Percentiles rank a stretch among this genome's conserved stretches.
Evolutionary conservation across 2,329 filamentous ascomycete species (phyloP).

Genomic region (Colletotrichum agaves): DNA sequence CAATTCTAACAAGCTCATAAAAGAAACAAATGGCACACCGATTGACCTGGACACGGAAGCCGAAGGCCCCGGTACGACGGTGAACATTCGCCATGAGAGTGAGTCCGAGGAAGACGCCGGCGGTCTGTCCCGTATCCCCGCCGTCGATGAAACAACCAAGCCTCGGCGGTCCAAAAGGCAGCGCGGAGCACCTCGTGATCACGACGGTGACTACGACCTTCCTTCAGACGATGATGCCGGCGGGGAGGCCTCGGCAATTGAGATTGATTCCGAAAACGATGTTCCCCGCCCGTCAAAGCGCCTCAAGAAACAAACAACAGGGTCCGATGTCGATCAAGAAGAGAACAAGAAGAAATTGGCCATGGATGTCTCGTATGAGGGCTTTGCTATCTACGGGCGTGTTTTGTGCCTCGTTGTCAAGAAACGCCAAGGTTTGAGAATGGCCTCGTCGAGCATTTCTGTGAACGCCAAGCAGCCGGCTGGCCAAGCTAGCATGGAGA

Average conservation of each 20-base stretch:
- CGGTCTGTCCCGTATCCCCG: conserved; percentile 67
- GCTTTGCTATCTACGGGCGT: conserved; percentile 94
- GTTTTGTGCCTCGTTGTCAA: conserved; percentile 91
- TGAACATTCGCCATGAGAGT: conserved; percentile 66
- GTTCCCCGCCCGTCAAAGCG: conserved; percentile 57
- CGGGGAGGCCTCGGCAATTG: conserved; percentile 47
- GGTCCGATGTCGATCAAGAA: conserved; percentile 45
- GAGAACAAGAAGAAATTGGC: conserved; percentile 91
- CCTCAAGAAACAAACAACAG: conserved; percentile 50
- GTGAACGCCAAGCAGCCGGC: conserved; percentile 57
- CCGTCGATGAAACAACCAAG: conserved; percentile 42
- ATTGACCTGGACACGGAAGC: conserved; percentile 59
- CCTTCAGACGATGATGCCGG: conserved; percentile 44
- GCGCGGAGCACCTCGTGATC: conserved; percentile 45
- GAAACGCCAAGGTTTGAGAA: conserved; percentile 70
- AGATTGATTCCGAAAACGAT: conserved; percentile 52
- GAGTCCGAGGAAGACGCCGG: conserved; percentile 67
- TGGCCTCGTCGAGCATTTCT: conserved; percentile 23
- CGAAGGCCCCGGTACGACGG: conserved; percentile 47
- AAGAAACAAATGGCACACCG: conserved; percentile 63
- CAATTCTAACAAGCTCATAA: conserved; percentile 71
- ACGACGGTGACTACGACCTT: conserved; percentile 45
- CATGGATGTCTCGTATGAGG: conserved; percentile 90
- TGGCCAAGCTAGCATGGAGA: conserved; percentile 81
- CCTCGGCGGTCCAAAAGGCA: conserved; percentile 40